A percentile compares a stretch with the other conserved stretches of the same genome.
Conservation (phyloP, 2,329 filamentous ascomycete genomes). For the Nannizziopsis arthrosporioides region DNA sequence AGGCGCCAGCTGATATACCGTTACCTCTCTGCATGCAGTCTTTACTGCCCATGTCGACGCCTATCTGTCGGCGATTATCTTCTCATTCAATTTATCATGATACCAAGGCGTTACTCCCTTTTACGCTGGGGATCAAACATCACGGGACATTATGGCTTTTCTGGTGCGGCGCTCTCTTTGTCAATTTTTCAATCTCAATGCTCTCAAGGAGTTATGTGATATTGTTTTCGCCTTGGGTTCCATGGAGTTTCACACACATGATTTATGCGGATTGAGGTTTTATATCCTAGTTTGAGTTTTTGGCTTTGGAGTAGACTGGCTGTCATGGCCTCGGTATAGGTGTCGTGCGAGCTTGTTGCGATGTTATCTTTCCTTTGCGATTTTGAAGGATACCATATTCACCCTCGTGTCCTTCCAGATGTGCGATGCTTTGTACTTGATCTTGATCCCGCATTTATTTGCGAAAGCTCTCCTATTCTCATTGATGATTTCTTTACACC, state of each 20-base stretch:
- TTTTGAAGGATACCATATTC: conserved; percentile 7
- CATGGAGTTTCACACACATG: conserved; percentile 3
- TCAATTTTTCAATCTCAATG: conserved; percentile 2
- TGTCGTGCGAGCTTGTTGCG: conserved; percentile 3
- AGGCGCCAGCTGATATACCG: conserved; percentile 20
- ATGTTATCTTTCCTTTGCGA: neutral
- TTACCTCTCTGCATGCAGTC: neutral
- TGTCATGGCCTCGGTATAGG: conserved; percentile 5
- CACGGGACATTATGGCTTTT: conserved; percentile 6
- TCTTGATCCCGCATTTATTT: conserved; percentile 10
- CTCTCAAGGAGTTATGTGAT: conserved; percentile 1
- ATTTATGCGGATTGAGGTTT: neutral
- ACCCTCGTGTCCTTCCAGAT: conserved; percentile 2
- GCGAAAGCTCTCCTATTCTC: neutral
- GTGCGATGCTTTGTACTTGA: conserved; percentile 10
- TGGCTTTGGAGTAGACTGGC: conserved; percentile 10
- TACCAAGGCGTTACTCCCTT: conserved; percentile 8
- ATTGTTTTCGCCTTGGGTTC: conserved; percentile 2
- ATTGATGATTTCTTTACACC: neutral
- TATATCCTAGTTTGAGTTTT: conserved; percentile 2
- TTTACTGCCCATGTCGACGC: neutral
- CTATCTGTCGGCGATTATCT: conserved; percentile 1
- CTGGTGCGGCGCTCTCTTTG: conserved; percentile 9
- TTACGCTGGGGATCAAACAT: conserved; percentile 3
- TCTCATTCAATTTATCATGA: conserved; percentile 1